phyloP scores from a whole-genome alignment of 2,329 filamentous ascomycete species.

The Periconia sp. region DNA sequence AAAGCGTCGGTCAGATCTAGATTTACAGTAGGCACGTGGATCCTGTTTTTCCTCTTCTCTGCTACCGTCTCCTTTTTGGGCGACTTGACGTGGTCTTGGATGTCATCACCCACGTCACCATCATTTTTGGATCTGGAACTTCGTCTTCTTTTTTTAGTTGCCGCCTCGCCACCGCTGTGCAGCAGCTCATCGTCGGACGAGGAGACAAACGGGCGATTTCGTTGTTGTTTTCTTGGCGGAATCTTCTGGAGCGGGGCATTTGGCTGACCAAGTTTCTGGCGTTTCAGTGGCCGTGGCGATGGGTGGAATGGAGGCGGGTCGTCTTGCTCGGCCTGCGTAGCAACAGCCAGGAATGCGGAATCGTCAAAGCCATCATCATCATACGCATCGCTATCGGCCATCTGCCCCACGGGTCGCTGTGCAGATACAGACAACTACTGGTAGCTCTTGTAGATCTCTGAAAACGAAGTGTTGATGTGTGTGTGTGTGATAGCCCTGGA shows the following conservation, averaged over 20 bases:
- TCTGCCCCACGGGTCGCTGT: neutral
- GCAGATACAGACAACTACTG: too few relatives aligned
- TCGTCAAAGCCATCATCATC: conserved; percentile 63
- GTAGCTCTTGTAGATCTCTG: too few relatives aligned
- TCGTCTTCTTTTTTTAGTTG: conserved; percentile 17
- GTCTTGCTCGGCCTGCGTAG: conserved; percentile 53
- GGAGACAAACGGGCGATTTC: conserved; percentile 22
- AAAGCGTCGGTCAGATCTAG: conserved; percentile 46
- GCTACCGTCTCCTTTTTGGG: conserved; percentile 25
- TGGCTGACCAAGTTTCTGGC: conserved; percentile 31
- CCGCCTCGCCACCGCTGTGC: conserved; percentile 9
- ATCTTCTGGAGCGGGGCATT: conserved; percentile 25
- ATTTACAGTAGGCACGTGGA: conserved; percentile 46
- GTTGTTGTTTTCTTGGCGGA: conserved; percentile 23
- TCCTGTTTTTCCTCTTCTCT: conserved; percentile 44
- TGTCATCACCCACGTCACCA: conserved; percentile 10
- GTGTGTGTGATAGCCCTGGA: too few relatives aligned
- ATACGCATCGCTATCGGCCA: conserved; percentile 57
- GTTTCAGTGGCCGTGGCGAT: conserved; percentile 41
- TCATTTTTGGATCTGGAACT: conserved; percentile 11
- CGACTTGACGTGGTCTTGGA: conserved; percentile 12
- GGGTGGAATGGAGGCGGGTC: conserved; percentile 33
- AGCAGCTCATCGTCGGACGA: conserved; percentile 25
- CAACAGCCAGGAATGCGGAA: conserved; percentile 64
- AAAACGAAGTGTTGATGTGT: neutral